phyloP scores from a whole-genome alignment of 2,329 filamentous ascomycete genomes.

The Rosellinia necatrix region DNA sequence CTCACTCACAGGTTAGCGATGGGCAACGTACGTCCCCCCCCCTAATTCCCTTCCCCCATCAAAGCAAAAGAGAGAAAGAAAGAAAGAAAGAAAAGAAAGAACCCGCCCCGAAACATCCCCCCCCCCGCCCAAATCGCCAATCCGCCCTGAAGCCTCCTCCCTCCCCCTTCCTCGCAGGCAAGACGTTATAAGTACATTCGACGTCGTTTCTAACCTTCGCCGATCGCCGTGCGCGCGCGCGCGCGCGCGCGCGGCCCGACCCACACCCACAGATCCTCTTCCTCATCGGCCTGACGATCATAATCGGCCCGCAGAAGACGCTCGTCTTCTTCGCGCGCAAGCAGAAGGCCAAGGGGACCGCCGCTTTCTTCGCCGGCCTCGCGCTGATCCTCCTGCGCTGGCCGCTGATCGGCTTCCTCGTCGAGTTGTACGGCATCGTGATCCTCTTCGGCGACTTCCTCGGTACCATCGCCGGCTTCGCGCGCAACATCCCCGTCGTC shows the following conservation, averaged over 20 bases:
- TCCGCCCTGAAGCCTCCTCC: conserved; percentile 5
- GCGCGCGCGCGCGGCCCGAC: too few species aligned
- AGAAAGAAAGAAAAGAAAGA: too few species aligned
- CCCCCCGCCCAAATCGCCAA: neutral
- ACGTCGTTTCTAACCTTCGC: neutral
- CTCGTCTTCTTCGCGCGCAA: conserved; percentile 90
- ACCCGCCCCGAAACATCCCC: too few species aligned
- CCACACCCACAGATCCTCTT: conserved; percentile 78
- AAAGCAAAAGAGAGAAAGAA: too few species aligned
- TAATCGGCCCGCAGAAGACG: conserved; percentile 92
- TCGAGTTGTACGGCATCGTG: conserved; percentile 92
- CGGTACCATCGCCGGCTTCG: conserved; percentile 87
- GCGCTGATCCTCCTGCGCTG: conserved; percentile 85
- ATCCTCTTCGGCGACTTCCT: conserved; percentile 96
- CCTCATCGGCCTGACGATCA: conserved; percentile 92
- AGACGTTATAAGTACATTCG: neutral
- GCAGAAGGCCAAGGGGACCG: conserved; percentile 90
- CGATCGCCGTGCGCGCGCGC: too few species aligned
- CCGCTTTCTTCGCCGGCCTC: conserved; percentile 84
- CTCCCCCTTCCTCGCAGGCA: neutral
- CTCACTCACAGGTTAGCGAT: conserved; percentile 80
- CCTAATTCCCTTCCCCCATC: too few species aligned
- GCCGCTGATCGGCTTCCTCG: conserved; percentile 86
- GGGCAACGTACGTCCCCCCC: conserved; percentile 74
- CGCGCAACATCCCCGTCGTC: conserved; percentile 80